phyloP scores from a whole-genome alignment of 495 filamentous ascomycete species.

The Penicillium manginii region DNA sequence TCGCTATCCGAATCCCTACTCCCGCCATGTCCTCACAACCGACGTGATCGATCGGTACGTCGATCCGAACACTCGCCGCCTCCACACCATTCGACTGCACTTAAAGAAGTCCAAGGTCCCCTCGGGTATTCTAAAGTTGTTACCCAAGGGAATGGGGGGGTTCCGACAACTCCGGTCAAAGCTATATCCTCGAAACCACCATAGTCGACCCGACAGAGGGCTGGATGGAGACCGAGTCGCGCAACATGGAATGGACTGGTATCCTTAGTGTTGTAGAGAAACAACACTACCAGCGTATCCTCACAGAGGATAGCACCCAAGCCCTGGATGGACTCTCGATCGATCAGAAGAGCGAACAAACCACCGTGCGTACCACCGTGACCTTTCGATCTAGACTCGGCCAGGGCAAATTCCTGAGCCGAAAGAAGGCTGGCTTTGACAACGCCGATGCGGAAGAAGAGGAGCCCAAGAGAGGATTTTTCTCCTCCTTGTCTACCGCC shows the following conservation, averaged over 20 bases:
- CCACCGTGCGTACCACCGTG: conserved; percentile 81
- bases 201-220: conserved; percentile 87
- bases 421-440: conserved; percentile 38
- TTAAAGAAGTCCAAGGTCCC: conserved; percentile 93
- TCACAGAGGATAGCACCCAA: conserved; percentile 24
- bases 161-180: conserved; percentile 72
- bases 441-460: conserved; percentile 52
- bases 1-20: conserved; percentile 97
- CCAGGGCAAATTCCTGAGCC: conserved; percentile 68
- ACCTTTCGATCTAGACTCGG: conserved; percentile 82
- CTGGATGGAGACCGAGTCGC: conserved; percentile 83
- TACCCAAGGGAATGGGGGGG: conserved; percentile 76
- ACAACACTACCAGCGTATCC: conserved; percentile 69
- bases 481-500: conserved; percentile 73
- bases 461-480: conserved; percentile 62
- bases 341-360: conserved; percentile 59
- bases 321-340: conserved; percentile 34
- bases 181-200: conserved; percentile 90
- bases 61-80: conserved; percentile 75
- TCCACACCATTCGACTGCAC: conserved; percentile 88
- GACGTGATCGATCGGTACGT: conserved; percentile 90
- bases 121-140: conserved; percentile 75
- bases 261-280: conserved; percentile 91
- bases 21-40: conserved; percentile 91
- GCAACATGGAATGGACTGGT: conserved; percentile 88